Base-by-base conservation (phyloP, 1,284 basidiomycete species). In the Wolfiporia cocos region DNA sequence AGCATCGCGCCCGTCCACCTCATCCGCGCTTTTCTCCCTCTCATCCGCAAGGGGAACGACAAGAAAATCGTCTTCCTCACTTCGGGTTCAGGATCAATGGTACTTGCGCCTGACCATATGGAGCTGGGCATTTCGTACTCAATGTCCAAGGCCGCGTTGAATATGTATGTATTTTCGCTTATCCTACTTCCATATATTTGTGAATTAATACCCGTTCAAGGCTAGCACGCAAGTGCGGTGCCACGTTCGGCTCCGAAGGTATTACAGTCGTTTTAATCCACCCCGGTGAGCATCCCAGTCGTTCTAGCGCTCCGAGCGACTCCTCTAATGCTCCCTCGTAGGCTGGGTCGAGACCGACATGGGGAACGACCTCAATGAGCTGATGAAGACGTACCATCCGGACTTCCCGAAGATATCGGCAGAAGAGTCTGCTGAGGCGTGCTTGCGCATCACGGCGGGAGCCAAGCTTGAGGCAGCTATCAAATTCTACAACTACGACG, bases 291-390 rank as follows among this genome's bases (percentile, higher is more conserved):
- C 24, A 2, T 9, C 3, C 6, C 33, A 23, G 18, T 35, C 14
- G 7, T 22, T 4, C 15, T 14, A 2, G 34, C 11, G 14, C 9
- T 37, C 22, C 23, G 14, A 37, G 23, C 15, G 14, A 15, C 15
- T 20, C 9, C 4, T 18, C 0, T 14, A 18, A 20, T 14, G 14
- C 14, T 26, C 2, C 18, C 32, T 7, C 10, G 9, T 15, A 42
- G 45, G 45, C 3, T 43, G 36, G 35, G 45, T 43, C 2, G 45
- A 34, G 15, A 46, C 45, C 12, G 40, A 42, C 33, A 39, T 46
- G 40, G 45, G 41, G 20, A 21, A 30, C 5, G 12, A 32, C 2
- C 21, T 19, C 9, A 23, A 34, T 6, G 32, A 26, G 6, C 28
- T 17, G 23, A 21, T 42, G 21, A 6, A n/a, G 15, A 12, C 29